These are phyloP conservation scores for Termitomyces sp. DNA, from an alignment of 768 basidiomycete species.

Conservation along the genomic window DNA sequence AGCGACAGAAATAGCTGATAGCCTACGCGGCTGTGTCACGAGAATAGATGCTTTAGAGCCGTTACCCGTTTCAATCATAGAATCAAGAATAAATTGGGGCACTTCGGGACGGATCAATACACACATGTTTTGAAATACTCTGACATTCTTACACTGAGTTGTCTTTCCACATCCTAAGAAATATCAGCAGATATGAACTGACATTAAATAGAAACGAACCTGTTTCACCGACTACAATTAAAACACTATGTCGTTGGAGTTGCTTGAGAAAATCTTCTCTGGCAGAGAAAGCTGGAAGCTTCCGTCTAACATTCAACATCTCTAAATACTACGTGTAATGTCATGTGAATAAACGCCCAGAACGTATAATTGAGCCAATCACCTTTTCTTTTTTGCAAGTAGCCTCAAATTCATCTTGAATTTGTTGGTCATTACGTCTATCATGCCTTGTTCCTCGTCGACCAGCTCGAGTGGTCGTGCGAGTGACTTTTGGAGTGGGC, in stretches of 20 bases:
- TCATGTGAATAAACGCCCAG: neutral
- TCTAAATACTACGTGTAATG: conserved; percentile 35
- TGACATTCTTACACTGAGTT: conserved; percentile 55
- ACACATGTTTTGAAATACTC: neutral
- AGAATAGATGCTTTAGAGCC: conserved; percentile 73
- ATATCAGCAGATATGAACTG: neutral
- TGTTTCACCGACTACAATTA: conserved; percentile 89
- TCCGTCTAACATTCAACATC: conserved; percentile 50
- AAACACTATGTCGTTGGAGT: conserved; percentile 55
- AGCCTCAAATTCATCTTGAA: conserved; percentile 47
- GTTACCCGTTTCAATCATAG: conserved; percentile 53
- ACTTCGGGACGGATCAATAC: conserved; percentile 27
- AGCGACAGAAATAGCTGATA: conserved; percentile 87
- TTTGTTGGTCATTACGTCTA: conserved; percentile 37
- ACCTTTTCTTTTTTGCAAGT: conserved; percentile 36
- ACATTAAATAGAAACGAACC: conserved; percentile 31
- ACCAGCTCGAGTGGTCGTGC: neutral
- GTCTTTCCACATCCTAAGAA: conserved; percentile 80
- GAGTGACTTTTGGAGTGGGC: neutral
- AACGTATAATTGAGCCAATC: neutral
- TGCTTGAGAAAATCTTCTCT: conserved; percentile 55
- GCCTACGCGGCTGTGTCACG: conserved; percentile 84
- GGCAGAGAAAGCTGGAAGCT: conserved; percentile 72
- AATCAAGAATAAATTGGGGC: conserved; percentile 87
- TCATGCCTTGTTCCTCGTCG: conserved; percentile 27